These are phyloP conservation scores for Magnolia changhungtana DNA, from an alignment of 164 flowering plant species.

Conservation along the genomic window DNA sequence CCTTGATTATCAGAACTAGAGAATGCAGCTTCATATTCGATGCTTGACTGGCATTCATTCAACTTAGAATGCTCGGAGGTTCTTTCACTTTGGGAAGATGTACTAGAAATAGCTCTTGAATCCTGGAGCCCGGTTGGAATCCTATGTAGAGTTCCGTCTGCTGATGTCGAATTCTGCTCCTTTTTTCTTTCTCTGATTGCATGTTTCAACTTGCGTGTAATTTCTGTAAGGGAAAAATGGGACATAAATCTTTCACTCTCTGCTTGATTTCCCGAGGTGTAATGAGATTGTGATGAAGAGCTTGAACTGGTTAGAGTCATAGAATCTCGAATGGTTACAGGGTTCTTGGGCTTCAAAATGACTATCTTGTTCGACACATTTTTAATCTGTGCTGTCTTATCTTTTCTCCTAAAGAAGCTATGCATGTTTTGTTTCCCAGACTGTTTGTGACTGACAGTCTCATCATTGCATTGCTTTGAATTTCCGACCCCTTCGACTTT, in stretches of 20 bases:
- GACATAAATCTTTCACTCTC: conserved; percentile 35
- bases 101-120: conserved; percentile 16
- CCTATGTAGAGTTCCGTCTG: conserved; percentile 24
- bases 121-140: conserved; percentile 22
- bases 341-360: conserved; percentile 63
- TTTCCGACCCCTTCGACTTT: conserved; percentile 7
- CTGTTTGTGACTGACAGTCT: conserved; percentile 31
- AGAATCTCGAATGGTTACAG: conserved; percentile 24
- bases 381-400: conserved; percentile 25
- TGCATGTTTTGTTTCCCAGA: conserved; percentile 17
- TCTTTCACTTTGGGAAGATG: conserved; percentile 49
- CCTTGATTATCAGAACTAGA: conserved; percentile 10
- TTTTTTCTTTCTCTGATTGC: conserved; percentile 52
- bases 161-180: conserved; percentile 36
- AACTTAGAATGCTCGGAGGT: conserved; percentile 17
- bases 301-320: conserved; percentile 22
- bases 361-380: conserved; percentile 56
- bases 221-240: conserved; percentile 62
- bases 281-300: conserved; percentile 22
- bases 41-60: conserved; percentile 9
- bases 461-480: conserved; percentile 23
- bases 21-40: conserved; percentile 18
- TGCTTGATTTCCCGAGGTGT: conserved; percentile 21
- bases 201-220: conserved; percentile 60
- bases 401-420: conserved; percentile 55